Evolutionary conservation across 1,284 basidiomycete species (phyloP).

Genomic region (Pseudozyma sp.): DNA sequence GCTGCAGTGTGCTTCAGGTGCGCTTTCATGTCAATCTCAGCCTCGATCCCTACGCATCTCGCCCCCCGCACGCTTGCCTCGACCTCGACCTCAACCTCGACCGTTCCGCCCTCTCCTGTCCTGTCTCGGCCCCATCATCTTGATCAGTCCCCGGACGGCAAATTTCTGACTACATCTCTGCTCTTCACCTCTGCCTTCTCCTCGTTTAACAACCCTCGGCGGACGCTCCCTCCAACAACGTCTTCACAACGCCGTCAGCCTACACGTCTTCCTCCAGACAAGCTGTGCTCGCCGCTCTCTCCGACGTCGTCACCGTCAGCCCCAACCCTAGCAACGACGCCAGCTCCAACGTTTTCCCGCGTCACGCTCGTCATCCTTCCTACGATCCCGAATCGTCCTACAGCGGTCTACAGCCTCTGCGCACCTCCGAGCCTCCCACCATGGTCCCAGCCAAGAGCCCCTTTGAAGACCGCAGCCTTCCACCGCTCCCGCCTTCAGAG

Average conservation of each 20-base stretch:
- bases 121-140: no score
- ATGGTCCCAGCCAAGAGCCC: constrained; percentile 53
- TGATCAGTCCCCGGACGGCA: no score
- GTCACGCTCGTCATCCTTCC: constrained; percentile 28
- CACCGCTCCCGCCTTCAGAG: constrained; percentile 43
- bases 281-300: constrained; percentile 57
- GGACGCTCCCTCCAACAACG: neutral
- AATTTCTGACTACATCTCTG: constrained; percentile 1
- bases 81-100: neutral
- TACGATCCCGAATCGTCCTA: constrained; percentile 42
- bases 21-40: neutral
- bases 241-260: constrained; percentile 5
- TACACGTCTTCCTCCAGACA: constrained; percentile 27
- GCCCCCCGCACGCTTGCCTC: neutral
- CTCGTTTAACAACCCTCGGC: neutral
- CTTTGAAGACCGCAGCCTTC: constrained; percentile 47
- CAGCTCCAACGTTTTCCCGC: constrained; percentile 14
- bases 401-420: constrained; percentile 42
- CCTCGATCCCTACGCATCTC: neutral
- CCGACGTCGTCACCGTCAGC: constrained; percentile 58
- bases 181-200: neutral
- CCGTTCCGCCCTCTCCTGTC: neutral
- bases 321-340: constrained; percentile 17
- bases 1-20: neutral
- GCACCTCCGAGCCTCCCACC: constrained; percentile 34